phyloP scores from a whole-genome alignment of 441 rosid genomes.

The Adansonia grandidieri region DNA sequence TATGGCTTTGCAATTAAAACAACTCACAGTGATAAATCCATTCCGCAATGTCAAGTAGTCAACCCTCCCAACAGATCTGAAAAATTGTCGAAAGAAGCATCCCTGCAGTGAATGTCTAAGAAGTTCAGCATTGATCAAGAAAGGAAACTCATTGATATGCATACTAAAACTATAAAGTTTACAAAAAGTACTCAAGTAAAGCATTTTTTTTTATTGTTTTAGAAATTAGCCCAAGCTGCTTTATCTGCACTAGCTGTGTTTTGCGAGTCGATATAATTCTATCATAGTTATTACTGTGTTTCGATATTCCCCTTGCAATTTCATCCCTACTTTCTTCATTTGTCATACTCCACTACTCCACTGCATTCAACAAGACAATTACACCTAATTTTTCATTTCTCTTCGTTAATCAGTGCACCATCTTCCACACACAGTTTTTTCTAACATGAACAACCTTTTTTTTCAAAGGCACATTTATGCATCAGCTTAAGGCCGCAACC shows the following conservation, averaged over 20 bases:
- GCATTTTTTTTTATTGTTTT: not conserved
- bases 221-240: not conserved
- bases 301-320: no score
- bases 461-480: not conserved
- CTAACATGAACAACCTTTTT: not conserved
- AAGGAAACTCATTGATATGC: not conserved
- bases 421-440: not conserved
- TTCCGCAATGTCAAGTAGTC: constrained; percentile 87
- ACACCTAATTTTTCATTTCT: constrained; percentile 2
- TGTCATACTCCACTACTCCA: not conserved
- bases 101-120: constrained; percentile 53
- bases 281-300: not conserved
- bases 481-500: not conserved
- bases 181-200: not conserved
- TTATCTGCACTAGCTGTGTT: not conserved
- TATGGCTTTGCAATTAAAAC: constrained; percentile 6
- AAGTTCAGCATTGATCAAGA: not conserved
- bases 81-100: constrained; percentile 87
- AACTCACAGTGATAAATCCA: constrained; percentile 82
- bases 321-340: not conserved
- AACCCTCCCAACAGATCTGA: constrained; percentile 71
- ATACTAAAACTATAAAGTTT: not conserved
- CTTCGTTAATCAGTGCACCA: not conserved
- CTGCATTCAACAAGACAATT: not conserved
- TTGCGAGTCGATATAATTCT: not conserved